Evolutionary conservation across 2,329 filamentous ascomycete species (phyloP), one percentile per base, ranked within the genome.

Genomic region (Cladosporium sp.): DNA sequence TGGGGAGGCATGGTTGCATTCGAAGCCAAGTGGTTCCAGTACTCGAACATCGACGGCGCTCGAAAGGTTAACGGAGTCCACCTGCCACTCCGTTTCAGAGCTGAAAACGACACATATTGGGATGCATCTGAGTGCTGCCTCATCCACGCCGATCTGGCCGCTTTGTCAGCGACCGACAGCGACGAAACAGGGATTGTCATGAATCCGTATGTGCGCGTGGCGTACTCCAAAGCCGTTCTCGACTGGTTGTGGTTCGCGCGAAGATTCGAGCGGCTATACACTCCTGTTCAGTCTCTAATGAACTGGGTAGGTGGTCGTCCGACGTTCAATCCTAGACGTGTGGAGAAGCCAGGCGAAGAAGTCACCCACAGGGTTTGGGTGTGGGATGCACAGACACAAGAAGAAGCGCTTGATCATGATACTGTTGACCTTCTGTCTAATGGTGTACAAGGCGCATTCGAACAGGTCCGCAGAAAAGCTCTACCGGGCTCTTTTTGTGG

Each of bases 1-100:
- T 92, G 88, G 89, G 87, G 88, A 55, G 89, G 89, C 20, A 90
- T 91, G 83, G 86, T 84, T 2, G 84, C 84, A 2, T 86, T 86
- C 72, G 81, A 87, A 67, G 85, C 83, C 1, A 74, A 75, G 49
- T 85, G 82, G 71, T 82, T 88, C 50, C 82, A 85, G 65, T 5
- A n/a, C 12, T 22, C 38, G 2, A 30, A 43, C 38, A 15, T 25
- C 51, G 5, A 47, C 5, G 11, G 54, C 4, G 3, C 30, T 34
- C 30, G 8, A 5, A 12, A 34, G 8, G 30, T 34, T 9, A 8
- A 11, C 9, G 30, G 30, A 9, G 30, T 34, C 30, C 8, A 34
- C 3, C 11, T 34, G 8, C 38, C 45, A 49, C 67, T 78, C 19
- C 75, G 72, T 20, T 78, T 79, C 62, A 74, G 77, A 9, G 73